These are phyloP conservation scores for Rhizophora apiculata DNA, from an alignment of 345 rosid genomes.

Conservation along the genomic window DNA sequence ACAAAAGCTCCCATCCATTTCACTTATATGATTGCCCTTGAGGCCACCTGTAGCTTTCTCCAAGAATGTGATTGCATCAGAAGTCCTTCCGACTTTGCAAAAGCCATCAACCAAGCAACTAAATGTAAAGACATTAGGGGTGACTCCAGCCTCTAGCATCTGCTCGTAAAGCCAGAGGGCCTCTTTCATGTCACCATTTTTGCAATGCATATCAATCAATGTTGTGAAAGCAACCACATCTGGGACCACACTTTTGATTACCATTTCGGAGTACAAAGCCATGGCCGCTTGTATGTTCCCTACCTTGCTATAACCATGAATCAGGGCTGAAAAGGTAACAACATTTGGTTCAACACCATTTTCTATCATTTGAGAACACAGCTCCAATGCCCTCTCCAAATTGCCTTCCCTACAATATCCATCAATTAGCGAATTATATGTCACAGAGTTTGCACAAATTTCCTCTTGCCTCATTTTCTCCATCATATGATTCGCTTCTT, in stretches of 20 bases:
- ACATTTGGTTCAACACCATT: constrained; percentile 48
- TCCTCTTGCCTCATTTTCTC: constrained; percentile 48
- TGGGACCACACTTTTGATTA: constrained; percentile 48
- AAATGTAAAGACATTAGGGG: constrained; percentile 52
- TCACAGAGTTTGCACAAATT: constrained; percentile 45
- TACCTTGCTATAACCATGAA: constrained; percentile 54
- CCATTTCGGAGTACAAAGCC: constrained; percentile 60
- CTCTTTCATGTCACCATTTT: constrained; percentile 50
- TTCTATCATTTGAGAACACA: constrained; percentile 55
- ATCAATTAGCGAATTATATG: constrained; percentile 55
- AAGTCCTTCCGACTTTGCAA: constrained; percentile 51
- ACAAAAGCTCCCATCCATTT: constrained; percentile 26
- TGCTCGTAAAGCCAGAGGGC: constrained; percentile 46
- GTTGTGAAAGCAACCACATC: constrained; percentile 60
- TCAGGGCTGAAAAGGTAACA: constrained; percentile 57
- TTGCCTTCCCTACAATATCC: constrained; percentile 52
- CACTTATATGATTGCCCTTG: constrained; percentile 6
- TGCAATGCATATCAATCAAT: constrained; percentile 64
- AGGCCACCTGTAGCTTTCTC: constrained; percentile 22
- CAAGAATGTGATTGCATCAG: constrained; percentile 40
- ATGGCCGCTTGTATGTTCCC: constrained; percentile 56
- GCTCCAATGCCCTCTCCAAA: constrained; percentile 52
- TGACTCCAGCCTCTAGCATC: constrained; percentile 49
- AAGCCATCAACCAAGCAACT: constrained; percentile 62
- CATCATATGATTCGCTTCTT: constrained; percentile 42